Percentiles rank a stretch among this genome's conserved stretches.
phyloP scores from a whole-genome alignment of 257 asterid species.

The Hygrophila difformis region DNA sequence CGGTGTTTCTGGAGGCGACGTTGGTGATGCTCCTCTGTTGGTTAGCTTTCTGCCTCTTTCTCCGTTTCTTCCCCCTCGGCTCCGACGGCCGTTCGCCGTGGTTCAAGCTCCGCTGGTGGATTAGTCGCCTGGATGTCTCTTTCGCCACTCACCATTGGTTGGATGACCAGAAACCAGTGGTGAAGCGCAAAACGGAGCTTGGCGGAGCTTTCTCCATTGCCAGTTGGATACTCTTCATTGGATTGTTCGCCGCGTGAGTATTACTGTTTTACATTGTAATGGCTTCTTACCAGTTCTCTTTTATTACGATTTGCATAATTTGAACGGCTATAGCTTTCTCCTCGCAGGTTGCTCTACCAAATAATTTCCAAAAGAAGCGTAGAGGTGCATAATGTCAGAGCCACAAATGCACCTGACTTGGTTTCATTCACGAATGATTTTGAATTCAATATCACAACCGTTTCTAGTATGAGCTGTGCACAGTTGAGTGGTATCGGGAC shows the following conservation, averaged over 20 bases:
- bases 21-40: slow-evolving; percentile 49
- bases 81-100: slow-evolving; percentile 55
- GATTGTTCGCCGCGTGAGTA: slow-evolving; percentile 89
- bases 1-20: slow-evolving; percentile 86
- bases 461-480: slow-evolving; percentile 86
- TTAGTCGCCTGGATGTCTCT: slow-evolving; percentile 79
- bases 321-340: slow-evolving; percentile 14
- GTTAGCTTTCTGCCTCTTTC: slow-evolving; percentile 61
- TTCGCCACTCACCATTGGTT: slow-evolving; percentile 90
- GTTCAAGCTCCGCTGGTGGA: slow-evolving; percentile 91
- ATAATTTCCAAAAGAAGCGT: slow-evolving; percentile 67
- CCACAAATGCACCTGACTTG: slow-evolving; percentile 78
- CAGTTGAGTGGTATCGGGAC: slow-evolving; percentile 83
- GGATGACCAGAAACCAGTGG: slow-evolving; percentile 62
- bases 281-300: not conserved
- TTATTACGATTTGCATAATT: not conserved
- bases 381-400: slow-evolving; percentile 86
- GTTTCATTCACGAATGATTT: slow-evolving; percentile 64
- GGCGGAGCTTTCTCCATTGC: slow-evolving; percentile 92
- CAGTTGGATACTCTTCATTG: slow-evolving; percentile 83
- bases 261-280: slow-evolving; percentile 1
- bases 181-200: slow-evolving; percentile 90
- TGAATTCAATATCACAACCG: slow-evolving; percentile 71
- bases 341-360: slow-evolving; percentile 86
- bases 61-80: slow-evolving; percentile 51